Evolutionary conservation across 2,329 filamentous ascomycete genomes (phyloP).

Genomic region (Samsoniella hepiali): DNA sequence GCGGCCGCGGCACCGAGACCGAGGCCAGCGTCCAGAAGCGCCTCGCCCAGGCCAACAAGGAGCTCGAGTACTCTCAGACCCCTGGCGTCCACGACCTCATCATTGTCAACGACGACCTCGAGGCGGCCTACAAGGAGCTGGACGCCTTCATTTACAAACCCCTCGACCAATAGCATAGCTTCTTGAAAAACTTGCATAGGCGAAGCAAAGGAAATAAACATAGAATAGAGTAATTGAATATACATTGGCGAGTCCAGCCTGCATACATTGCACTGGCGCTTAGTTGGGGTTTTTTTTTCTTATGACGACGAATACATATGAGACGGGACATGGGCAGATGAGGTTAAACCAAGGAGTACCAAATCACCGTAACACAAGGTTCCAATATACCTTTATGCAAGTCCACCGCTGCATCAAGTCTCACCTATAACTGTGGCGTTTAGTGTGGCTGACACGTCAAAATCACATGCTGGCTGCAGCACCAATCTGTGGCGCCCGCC

Average conservation of each 20-base stretch:
- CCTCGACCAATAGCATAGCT: background rate
- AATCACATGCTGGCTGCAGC: constrained; percentile 18
- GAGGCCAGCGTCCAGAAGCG: constrained; percentile 69
- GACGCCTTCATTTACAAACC: constrained; percentile 47
- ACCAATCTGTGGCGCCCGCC: constrained; percentile 13
- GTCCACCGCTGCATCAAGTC: background rate
- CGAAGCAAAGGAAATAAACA: background rate
- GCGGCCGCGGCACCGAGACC: constrained; percentile 73
- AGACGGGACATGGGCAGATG: too few relatives aligned
- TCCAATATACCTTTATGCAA: background rate
- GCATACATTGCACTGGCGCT: background rate
- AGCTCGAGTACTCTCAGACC: constrained; percentile 69
- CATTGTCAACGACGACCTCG: constrained; percentile 43
- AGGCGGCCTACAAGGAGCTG: constrained; percentile 50
- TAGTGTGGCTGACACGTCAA: background rate
- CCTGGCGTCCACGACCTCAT: constrained; percentile 50
- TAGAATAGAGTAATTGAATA: background rate
- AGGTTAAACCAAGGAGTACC: too few relatives aligned
- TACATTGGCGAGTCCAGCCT: background rate
- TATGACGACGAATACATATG: too few relatives aligned
- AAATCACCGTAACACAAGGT: background rate
- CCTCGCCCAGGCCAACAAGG: constrained; percentile 66
- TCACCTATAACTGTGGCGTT: constrained; percentile 20
- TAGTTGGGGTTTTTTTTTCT: background rate
- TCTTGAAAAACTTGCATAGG: background rate